Evolutionary conservation across 306 rosid genomes (phyloP).

Genomic region (Vicia faba): DNA sequence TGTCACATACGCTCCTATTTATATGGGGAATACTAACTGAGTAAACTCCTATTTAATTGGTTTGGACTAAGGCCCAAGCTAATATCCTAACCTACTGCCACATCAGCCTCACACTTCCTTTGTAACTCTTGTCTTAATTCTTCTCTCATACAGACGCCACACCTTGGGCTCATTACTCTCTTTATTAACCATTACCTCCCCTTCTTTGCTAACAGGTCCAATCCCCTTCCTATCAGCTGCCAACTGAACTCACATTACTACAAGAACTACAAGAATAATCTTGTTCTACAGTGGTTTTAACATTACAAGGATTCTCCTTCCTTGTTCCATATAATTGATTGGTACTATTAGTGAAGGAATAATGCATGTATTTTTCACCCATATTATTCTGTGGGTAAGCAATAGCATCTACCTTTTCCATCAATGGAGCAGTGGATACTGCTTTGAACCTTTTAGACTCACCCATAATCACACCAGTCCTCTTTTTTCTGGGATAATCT

Average conservation of each 20-base stretch:
- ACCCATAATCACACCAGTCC: conserved; percentile 44
- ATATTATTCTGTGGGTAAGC: conserved; percentile 58
- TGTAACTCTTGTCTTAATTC: too few relatives aligned
- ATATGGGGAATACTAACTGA: too few relatives aligned
- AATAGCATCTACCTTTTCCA: conserved; percentile 81
- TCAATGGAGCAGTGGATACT: conserved; percentile 35
- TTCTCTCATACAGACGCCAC: too few relatives aligned
- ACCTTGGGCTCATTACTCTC: too few relatives aligned
- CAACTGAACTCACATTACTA: conserved; percentile 72
- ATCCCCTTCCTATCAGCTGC: conserved; percentile 48
- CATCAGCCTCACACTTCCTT: too few relatives aligned
- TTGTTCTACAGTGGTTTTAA: conserved; percentile 49
- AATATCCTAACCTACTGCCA: too few relatives aligned
- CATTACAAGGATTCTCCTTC: conserved; percentile 43
- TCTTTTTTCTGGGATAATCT: conserved; percentile 56
- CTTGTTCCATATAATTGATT: conserved; percentile 49
- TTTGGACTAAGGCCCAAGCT: too few relatives aligned
- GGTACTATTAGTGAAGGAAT: conserved; percentile 53
- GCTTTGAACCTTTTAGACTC: conserved; percentile 39
- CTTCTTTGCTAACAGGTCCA: too few relatives aligned
- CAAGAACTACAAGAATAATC: conserved; percentile 55
- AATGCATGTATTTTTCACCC: conserved; percentile 63
- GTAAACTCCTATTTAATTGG: too few relatives aligned
- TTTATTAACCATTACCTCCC: too few relatives aligned
- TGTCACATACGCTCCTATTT: too few relatives aligned